Evolutionary conservation across 2,329 filamentous ascomycete species (phyloP).

Genomic region (Diplodia corticola): DNA sequence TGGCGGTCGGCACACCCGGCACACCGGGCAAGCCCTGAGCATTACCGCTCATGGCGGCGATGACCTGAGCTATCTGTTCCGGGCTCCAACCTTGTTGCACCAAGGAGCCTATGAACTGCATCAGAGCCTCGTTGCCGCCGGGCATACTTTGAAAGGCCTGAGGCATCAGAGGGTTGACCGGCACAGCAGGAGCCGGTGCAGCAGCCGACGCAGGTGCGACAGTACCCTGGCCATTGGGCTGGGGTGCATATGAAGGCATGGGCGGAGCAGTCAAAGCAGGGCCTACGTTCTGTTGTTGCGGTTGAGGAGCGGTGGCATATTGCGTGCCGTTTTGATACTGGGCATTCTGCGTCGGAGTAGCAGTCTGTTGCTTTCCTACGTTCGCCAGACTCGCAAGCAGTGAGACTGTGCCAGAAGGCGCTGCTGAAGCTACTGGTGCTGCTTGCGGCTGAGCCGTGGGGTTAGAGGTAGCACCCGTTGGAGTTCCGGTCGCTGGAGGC

Average conservation of each 20-base stretch:
- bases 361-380: conserved; percentile 32
- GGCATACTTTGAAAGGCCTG: conserved; percentile 38
- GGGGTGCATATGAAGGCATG: conserved; percentile 22
- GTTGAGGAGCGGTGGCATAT: conserved; percentile 12
- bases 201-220: conserved; percentile 27
- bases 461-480: conserved; percentile 24
- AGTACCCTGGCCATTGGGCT: conserved; percentile 20
- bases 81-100: conserved; percentile 19
- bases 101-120: conserved; percentile 23
- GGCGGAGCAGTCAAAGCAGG: conserved; percentile 20
- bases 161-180: conserved; percentile 27
- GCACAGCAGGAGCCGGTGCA: conserved; percentile 19
- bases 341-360: conserved; percentile 6
- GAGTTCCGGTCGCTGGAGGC: background rate
- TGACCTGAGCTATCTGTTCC: conserved; percentile 22
- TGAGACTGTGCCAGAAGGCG: conserved; percentile 33
- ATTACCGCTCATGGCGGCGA: conserved; percentile 14
- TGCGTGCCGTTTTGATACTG: conserved; percentile 10
- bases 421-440: conserved; percentile 28
- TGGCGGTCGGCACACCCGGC: background rate
- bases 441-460: conserved; percentile 29
- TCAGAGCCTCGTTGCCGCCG: conserved; percentile 20
- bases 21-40: background rate
- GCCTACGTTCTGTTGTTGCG: conserved; percentile 24
- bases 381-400: conserved; percentile 38